These are phyloP conservation scores for Melanomma pulvis-pyrius DNA, from an alignment of 495 filamentous ascomycete genomes.

Conservation along the genomic window DNA sequence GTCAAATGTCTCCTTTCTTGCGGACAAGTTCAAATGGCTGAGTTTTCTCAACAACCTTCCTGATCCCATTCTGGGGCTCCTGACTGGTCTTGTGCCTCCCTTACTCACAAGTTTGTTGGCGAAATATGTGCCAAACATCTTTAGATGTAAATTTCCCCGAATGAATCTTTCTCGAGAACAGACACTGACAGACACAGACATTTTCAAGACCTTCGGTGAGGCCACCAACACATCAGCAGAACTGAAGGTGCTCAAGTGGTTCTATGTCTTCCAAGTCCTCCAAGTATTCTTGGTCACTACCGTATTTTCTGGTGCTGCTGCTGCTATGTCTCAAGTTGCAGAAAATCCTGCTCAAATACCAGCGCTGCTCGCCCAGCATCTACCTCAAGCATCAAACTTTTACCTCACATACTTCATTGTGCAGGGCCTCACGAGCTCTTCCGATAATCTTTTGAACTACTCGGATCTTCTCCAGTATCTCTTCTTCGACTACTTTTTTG, in stretches of 20 bases:
- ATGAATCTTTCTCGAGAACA: neutral
- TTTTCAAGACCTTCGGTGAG: constrained; percentile 34
- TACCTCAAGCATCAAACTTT: constrained; percentile 47
- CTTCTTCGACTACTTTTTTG: constrained; percentile 38
- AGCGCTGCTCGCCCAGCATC: constrained; percentile 35
- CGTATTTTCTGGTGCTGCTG: constrained; percentile 43
- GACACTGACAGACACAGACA: constrained; percentile 7
- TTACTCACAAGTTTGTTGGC: constrained; percentile 37
- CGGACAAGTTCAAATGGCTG: constrained; percentile 41
- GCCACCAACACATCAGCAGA: constrained; percentile 44
- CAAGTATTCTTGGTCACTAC: constrained; percentile 48
- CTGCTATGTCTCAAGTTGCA: constrained; percentile 37
- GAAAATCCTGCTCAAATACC: constrained; percentile 40
- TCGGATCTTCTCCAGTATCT: constrained; percentile 40
- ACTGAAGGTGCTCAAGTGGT: constrained; percentile 44
- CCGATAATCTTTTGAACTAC: constrained; percentile 42
- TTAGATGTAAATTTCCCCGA: constrained; percentile 33
- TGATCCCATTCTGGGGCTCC: constrained; percentile 37
- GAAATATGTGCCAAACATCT: constrained; percentile 44
- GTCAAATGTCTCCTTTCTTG: constrained; percentile 44
- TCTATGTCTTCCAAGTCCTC: constrained; percentile 46
- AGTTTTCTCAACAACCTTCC: constrained; percentile 43
- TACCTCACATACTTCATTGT: constrained; percentile 49
- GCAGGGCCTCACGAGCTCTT: constrained; percentile 42
- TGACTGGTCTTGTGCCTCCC: constrained; percentile 44